These are phyloP conservation scores for Ogataea haglerorum DNA, from an alignment of 805 yeast species.

Conservation along the genomic window DNA sequence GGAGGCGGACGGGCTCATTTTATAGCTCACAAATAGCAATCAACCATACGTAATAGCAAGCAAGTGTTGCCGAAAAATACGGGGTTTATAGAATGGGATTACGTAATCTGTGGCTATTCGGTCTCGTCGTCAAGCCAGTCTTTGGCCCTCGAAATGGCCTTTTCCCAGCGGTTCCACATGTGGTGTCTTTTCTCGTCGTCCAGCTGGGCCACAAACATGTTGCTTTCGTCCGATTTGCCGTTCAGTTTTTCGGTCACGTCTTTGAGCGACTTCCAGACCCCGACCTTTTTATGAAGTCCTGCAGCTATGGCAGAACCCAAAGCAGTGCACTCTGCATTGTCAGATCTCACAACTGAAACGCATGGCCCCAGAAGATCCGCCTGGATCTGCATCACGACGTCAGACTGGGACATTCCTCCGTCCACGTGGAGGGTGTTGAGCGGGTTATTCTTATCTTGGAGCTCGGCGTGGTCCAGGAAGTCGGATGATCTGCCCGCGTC, in stretches of 20 bases:
- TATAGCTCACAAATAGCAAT: conserved; percentile 8
- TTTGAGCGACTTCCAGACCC: conserved; percentile 71
- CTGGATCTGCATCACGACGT: conserved; percentile 90
- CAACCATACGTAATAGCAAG: conserved; percentile 9
- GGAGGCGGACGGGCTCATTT: neutral
- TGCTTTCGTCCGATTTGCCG: conserved; percentile 24
- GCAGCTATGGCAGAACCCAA: conserved; percentile 97
- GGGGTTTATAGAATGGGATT: neutral
- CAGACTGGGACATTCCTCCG: conserved; percentile 93
- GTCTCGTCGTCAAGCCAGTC: conserved; percentile 59
- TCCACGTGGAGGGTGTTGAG: conserved; percentile 61
- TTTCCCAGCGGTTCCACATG: conserved; percentile 76
- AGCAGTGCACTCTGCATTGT: conserved; percentile 87
- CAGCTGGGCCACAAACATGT: conserved; percentile 34
- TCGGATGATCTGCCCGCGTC: conserved; percentile 60
- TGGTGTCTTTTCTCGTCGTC: conserved; percentile 56
- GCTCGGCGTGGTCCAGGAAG: conserved; percentile 50
- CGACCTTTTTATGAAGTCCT: conserved; percentile 60
- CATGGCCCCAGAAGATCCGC: conserved; percentile 89
- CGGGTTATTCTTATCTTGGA: conserved; percentile 40
- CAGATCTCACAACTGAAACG: conserved; percentile 75
- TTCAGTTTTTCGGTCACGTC: conserved; percentile 53
- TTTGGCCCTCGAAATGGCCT: conserved; percentile 73
- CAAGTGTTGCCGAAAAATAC: conserved; percentile 3
- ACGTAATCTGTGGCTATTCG: neutral